Evolutionary conservation across 371 early-diverging fungal species (phyloP), one percentile per base, ranked within the genome.

Genomic region (Rhizopus sp.): DNA sequence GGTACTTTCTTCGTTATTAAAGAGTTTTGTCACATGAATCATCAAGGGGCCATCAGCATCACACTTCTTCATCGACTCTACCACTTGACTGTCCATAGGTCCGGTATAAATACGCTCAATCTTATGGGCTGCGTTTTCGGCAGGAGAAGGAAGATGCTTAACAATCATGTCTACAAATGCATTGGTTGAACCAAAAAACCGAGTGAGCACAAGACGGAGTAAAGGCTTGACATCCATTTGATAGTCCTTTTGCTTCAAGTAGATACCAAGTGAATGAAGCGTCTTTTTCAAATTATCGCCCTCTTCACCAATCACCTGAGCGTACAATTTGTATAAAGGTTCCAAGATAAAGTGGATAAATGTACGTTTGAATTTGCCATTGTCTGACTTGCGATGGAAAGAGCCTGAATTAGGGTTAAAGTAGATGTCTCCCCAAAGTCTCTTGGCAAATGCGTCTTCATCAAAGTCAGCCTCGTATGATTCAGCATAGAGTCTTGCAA

Each of bases 371-470:
- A 75, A 73, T 23, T 78, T 67, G 6, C 76, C 72, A 40, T 81
- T 82, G 58, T 82, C 46, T 8, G 88, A 68, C 62, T 86, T 82
- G 32, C 92, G 87, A 40, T 87, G 81, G 79, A 98, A 98, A 7
- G 83, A 82, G 30, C 95, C 84, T 23, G 83, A 84, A 45, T 84
- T 83, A 0, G 85, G 67, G 63, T 96, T 89, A 72, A 87, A 96
- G 70, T 88, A 96, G n/a, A 98, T 83, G 67, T 99, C 95, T 37
- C 98, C 98, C 99, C 99, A 99, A 16, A 99, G 80, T 15, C 98
- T 90, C 66, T 83, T 80, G 3, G 94, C 90, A 64, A 99, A 93
- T n/a, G 89, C 91, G 17, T 87, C 80, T 6, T 82, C 67, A 55
- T 92, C 89, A 60, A 94, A 72, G 40, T 85, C 85, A 41, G 78